Evolutionary conservation across 2,329 filamentous ascomycete species (phyloP).

Genomic region (Colletotrichum sp.): DNA sequence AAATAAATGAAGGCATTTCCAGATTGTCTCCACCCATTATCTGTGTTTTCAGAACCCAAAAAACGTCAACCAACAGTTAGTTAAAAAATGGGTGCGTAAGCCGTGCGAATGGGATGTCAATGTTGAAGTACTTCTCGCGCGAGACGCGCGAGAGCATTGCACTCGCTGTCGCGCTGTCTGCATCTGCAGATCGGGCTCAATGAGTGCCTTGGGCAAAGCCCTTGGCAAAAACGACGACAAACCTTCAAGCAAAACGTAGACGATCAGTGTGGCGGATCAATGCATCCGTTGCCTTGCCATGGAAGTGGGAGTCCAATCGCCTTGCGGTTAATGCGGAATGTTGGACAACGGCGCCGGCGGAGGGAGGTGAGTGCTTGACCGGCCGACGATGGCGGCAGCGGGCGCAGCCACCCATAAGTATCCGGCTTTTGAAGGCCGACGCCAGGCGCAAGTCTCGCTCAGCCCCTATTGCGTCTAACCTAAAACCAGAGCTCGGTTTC

Average conservation of each 20-base stretch:
- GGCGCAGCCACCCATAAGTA: background rate
- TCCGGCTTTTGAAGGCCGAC: background rate
- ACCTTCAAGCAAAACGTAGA: background rate
- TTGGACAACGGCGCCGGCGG: background rate
- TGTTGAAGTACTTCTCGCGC: background rate
- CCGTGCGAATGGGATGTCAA: background rate
- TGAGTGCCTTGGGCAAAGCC: background rate
- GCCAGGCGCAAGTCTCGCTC: background rate
- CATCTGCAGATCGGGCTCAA: background rate
- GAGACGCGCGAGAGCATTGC: background rate
- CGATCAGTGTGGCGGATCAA: background rate
- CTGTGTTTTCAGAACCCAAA: background rate
- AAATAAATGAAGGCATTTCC: background rate
- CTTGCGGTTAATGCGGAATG: constrained; percentile 40
- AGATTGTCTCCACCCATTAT: background rate
- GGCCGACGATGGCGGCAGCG: background rate
- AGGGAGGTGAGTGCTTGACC: background rate
- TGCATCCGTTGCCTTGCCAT: background rate
- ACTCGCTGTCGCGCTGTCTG: background rate
- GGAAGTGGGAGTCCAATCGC: background rate
- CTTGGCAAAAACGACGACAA: background rate
- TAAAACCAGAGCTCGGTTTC: background rate
- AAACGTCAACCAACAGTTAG: background rate
- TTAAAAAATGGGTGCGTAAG: background rate
- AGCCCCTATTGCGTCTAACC: background rate